A percentile compares a stretch with the other conserved stretches of the same genome.
These are phyloP conservation scores for Rhynchosporium graminicola DNA, from an alignment of 2,329 filamentous ascomycete species.

Conservation along the genomic window DNA sequence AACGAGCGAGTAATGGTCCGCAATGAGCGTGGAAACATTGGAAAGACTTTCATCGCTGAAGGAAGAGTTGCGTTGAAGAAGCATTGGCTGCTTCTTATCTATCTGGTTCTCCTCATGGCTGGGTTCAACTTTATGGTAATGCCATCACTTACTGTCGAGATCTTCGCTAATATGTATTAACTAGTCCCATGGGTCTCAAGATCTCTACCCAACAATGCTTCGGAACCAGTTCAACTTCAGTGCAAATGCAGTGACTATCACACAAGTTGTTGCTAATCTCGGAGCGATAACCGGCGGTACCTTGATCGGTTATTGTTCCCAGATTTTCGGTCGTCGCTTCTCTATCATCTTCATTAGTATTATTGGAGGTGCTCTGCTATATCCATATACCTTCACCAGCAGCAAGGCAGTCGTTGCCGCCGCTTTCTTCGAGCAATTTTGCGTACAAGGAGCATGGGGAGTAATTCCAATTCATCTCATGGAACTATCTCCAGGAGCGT, in stretches of 20 bases:
- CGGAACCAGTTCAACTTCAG: conserved; percentile 52
- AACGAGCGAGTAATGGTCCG: conserved; percentile 66
- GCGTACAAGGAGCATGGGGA: conserved; percentile 75
- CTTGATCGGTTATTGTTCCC: conserved; percentile 63
- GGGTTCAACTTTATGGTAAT: conserved; percentile 89
- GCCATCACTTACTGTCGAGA: conserved; percentile 51
- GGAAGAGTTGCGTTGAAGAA: conserved; percentile 75
- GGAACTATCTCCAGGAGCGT: conserved; percentile 69
- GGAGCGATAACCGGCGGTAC: conserved; percentile 69
- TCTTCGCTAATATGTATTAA: background rate
- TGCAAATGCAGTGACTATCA: conserved; percentile 53
- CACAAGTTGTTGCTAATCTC: conserved; percentile 69
- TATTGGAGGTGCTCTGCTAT: conserved; percentile 73
- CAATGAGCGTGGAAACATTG: conserved; percentile 59
- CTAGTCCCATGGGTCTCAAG: conserved; percentile 40
- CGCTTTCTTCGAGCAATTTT: conserved; percentile 83
- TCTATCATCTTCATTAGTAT: conserved; percentile 65
- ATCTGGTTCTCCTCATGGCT: conserved; percentile 84
- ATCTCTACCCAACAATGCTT: conserved; percentile 60
- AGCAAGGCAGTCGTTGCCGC: conserved; percentile 69
- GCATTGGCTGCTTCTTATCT: conserved; percentile 79
- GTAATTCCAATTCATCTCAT: conserved; percentile 73
- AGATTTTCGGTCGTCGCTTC: conserved; percentile 68
- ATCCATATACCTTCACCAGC: conserved; percentile 76
- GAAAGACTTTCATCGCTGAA: conserved; percentile 70